phyloP scores from a whole-genome alignment of 164 flowering plant species.

The Malania oleifera region DNA sequence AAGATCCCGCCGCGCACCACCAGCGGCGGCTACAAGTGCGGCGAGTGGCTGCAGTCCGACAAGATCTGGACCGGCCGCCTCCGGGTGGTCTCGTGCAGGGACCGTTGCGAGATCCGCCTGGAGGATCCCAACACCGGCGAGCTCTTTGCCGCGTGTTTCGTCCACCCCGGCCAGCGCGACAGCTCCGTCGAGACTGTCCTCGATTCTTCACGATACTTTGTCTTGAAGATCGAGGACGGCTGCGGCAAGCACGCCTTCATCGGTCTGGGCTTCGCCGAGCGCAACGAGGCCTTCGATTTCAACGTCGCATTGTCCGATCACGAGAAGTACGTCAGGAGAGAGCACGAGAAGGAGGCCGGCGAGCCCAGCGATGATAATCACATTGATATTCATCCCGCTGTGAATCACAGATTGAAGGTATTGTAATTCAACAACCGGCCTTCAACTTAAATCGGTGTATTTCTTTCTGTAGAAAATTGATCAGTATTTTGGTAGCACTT shows the following conservation, averaged over 20 bases:
- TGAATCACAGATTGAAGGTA: slow-evolving; percentile 97
- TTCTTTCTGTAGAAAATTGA: too few relatives aligned
- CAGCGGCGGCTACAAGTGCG: slow-evolving; percentile 96
- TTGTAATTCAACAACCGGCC: too few relatives aligned
- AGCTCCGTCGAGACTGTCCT: slow-evolving; percentile 81
- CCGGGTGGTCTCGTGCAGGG: slow-evolving; percentile 80
- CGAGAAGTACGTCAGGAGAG: slow-evolving; percentile 89
- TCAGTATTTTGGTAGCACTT: too few relatives aligned
- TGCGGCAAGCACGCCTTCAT: slow-evolving; percentile 90
- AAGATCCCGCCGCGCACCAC: slow-evolving; percentile 94
- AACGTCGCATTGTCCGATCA: slow-evolving; percentile 98
- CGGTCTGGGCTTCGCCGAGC: slow-evolving; percentile 83
- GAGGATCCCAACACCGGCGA: slow-evolving; percentile 93
- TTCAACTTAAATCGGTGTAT: too few relatives aligned
- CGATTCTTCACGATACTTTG: slow-evolving; percentile 95
- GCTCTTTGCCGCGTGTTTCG: slow-evolving; percentile 93
- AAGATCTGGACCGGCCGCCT: slow-evolving; percentile 99
- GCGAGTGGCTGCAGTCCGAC: slow-evolving; percentile 98
- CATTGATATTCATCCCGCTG: slow-evolving; percentile 93
- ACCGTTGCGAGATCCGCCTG: slow-evolving; percentile 91
- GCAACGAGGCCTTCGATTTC: slow-evolving; percentile 99
- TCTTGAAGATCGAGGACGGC: slow-evolving; percentile 93
- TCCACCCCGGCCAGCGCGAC: slow-evolving; percentile 82
- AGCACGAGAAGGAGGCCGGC: slow-evolving; percentile 58
- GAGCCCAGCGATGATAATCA: slow-evolving; percentile 38